These are phyloP conservation scores for Rhizopogon rudus DNA, from an alignment of 768 basidiomycete genomes.

Conservation along the genomic window DNA sequence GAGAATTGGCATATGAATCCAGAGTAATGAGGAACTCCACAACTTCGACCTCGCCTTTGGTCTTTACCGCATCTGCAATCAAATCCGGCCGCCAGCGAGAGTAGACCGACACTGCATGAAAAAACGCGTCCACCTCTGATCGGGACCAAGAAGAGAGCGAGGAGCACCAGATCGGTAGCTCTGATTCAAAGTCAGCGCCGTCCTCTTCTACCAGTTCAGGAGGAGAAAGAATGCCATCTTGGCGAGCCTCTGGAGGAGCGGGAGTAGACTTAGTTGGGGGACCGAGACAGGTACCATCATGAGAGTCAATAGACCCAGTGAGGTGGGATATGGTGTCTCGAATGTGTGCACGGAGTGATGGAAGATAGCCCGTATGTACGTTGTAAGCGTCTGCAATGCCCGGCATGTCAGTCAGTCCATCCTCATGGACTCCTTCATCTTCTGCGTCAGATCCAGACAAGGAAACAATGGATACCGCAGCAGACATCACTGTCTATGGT, in stretches of 20 bases:
- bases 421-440: background rate
- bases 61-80: conserved; percentile 60
- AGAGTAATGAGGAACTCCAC: conserved; percentile 59
- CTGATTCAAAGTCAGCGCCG: background rate
- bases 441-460: background rate
- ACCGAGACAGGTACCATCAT: background rate
- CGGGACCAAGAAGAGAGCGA: conserved; percentile 46
- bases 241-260: background rate
- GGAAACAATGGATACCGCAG: background rate
- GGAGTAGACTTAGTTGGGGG: background rate
- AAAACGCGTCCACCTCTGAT: conserved; percentile 67
- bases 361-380: conserved; percentile 17
- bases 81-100: conserved; percentile 76
- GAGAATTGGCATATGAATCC: conserved; percentile 28
- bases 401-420: background rate
- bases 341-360: conserved; percentile 21
- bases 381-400: conserved; percentile 5
- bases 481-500: background rate
- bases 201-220: background rate
- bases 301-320: background rate
- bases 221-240: background rate
- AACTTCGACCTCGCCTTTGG: conserved; percentile 65
- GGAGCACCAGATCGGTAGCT: background rate
- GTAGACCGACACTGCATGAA: conserved; percentile 59
- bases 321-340: conserved; percentile 19